These are phyloP conservation scores for Yueomyces sinensis DNA, from an alignment of 805 yeast genomes.

Conservation along the genomic window DNA sequence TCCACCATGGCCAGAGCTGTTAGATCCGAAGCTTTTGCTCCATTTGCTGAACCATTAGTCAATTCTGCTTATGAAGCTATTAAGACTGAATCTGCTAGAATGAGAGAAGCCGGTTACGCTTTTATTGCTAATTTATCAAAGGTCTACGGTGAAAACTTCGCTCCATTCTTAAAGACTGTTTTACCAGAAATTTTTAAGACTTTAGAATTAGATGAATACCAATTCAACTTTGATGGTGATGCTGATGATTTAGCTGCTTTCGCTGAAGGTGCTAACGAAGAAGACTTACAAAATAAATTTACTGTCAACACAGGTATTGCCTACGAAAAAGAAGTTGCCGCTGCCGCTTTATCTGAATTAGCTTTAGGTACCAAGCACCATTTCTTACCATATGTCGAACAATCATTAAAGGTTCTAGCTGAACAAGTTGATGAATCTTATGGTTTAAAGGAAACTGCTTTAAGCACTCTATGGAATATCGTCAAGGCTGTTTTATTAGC, in stretches of 20 bases:
- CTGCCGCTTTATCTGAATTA: constrained; percentile 77
- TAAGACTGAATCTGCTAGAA: constrained; percentile 63
- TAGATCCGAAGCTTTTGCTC: constrained; percentile 77
- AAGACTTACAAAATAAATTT: constrained; percentile 55
- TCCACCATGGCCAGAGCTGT: constrained; percentile 96
- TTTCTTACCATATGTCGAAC: constrained; percentile 66
- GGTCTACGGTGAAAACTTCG: constrained; percentile 84
- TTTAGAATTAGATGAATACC: constrained; percentile 77
- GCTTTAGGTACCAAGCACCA: constrained; percentile 76
- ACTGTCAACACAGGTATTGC: constrained; percentile 91
- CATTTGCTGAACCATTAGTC: constrained; percentile 77
- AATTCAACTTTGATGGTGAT: constrained; percentile 43
- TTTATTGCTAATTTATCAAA: constrained; percentile 89
- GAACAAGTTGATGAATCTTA: constrained; percentile 77
- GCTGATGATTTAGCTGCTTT: constrained; percentile 32
- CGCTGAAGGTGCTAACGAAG: constrained; percentile 41
- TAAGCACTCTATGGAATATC: constrained; percentile 72
- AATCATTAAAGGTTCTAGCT: constrained; percentile 45
- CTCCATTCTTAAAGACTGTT: constrained; percentile 69
- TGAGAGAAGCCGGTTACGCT: constrained; percentile 90
- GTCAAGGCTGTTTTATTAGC: constrained; percentile 49
- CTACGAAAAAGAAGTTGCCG: constrained; percentile 91
- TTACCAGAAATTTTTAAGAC: constrained; percentile 77
- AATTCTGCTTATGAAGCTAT: constrained; percentile 77
- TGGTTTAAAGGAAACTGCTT: constrained; percentile 81